Base-by-base conservation (phyloP, 805 yeast genomes). In the Wickerhamomyces mucosus region DNA sequence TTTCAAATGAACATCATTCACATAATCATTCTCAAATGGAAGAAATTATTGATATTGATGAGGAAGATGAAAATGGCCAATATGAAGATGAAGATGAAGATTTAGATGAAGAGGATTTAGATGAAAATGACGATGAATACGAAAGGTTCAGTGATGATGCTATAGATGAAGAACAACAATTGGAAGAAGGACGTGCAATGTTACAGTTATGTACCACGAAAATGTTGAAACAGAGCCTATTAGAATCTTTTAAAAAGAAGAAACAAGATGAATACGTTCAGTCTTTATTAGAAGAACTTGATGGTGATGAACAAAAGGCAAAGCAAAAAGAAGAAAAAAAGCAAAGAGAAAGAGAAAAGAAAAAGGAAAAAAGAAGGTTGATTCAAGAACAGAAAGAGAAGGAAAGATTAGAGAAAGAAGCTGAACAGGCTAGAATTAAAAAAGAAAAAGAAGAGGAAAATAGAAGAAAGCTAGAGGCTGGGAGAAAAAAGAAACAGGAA, bases 181-280 rank as follows among this genome's bases (percentile, higher is more conserved):
- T 82, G 46, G 78, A 74, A 45, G 94, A 86, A 55, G 78, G 89
- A 10, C 78, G 88, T 23, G 74, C 80, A 17, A 69, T 84, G 65
- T 69, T 88, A 39, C 85, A 83, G 45, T 65, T 82, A 32, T 80
- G 85, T 34, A 82, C 88, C 1, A 78, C 92, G 5, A 74, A 83
- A 32, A 64, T 84, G 50, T 68, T 88, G 43, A 83, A 81, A 46
- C 76, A 73, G 42, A 69, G 85, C 27, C 69, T 88, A 20, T 63
- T 81, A 46, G 72, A 69, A 19, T 83, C 94, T 1, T 86, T 78
- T 49, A 80, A 81, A 39, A 88, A 79, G 45, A 79, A 75, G 41
- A 72, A 80, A 29, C 88, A 95, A 10, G 84, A 79, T 37, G 92
- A 81, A 44, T 66, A 78, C 36, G 68, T 79, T 9, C 59, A 66